Evolutionary conservation across 2,329 filamentous ascomycete species (phyloP), one percentile per base, ranked within the genome.

Genomic region (Aspergillus pseudonomiae): DNA sequence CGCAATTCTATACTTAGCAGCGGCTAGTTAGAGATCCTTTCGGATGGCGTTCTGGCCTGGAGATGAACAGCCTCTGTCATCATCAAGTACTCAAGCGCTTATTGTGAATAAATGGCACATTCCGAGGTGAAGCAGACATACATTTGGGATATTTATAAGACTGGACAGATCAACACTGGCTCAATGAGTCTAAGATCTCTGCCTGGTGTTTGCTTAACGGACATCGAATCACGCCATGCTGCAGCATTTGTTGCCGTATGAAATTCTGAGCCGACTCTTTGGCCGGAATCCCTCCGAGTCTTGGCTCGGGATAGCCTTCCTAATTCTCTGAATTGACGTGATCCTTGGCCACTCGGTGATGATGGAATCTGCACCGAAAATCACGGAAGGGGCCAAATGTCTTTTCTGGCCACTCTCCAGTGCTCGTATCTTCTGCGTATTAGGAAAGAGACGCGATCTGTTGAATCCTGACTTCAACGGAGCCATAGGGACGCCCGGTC

Each of bases 141-240:
- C 2, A 3, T 0, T 16, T 0, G 0, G 5, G 34, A 1, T 7
- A 2, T 36, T 2, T 7, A 16, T 3, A 16, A 3, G 0, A 5
- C 6, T 6, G 6, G 14, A 36, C 14, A 1, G 2, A 36, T 5
- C 2, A 12, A 34, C 11, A 4, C 10, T 16, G 6, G 6, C 16
- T 16, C 34, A 6, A 12, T 7, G 36, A 19, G 6, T 9, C 36
- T 19, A n/a, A 2, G 7, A 9, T 1, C 36, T 41, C 1, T 4
- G 16, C 16, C 16, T 19, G 6, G 16, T n/a, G 34, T 2, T 28
- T 28, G 16, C 7, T 1, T 9, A 41, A 3, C n/a, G 0, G 1
- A 9, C 19, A 2, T 2, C 16, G 19, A n/a, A 41, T 10, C 39
- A n/a, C 19, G 16, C 16, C 39, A 41, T 41, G 3, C 0, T 3